Conservation (phyloP, 768 basidiomycete genomes). For the Naganishia kalamii region DNA sequence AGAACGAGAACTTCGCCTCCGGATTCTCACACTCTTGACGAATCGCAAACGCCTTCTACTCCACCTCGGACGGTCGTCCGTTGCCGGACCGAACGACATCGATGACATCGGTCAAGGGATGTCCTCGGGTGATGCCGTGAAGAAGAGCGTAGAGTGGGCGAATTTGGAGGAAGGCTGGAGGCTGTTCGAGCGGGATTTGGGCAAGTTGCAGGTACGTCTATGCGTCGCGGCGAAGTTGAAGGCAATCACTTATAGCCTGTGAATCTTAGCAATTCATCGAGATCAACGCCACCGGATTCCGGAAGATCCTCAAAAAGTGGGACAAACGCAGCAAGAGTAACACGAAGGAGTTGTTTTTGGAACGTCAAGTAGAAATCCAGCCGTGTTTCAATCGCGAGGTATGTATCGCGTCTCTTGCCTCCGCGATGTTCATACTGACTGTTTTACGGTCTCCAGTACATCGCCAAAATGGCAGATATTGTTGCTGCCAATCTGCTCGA, state of each 20-base stretch:
- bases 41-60: slow-evolving; percentile 69
- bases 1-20: slow-evolving; percentile 84
- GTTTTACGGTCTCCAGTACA: slow-evolving; percentile 58
- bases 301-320: slow-evolving; percentile 97
- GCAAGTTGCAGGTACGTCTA: slow-evolving; percentile 56
- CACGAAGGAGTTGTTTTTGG: slow-evolving; percentile 93
- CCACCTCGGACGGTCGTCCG: slow-evolving; percentile 50
- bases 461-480: slow-evolving; percentile 88
- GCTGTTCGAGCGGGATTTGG: slow-evolving; percentile 84
- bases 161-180: slow-evolving; percentile 95
- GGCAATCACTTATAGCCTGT: neutral
- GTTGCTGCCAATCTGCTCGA: slow-evolving; percentile 62
- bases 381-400: slow-evolving; percentile 95
- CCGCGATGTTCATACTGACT: slow-evolving; percentile 10
- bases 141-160: slow-evolving; percentile 76
- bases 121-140: slow-evolving; percentile 48
- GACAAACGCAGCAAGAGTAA: slow-evolving; percentile 91
- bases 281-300: slow-evolving; percentile 91
- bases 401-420: neutral
- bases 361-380: slow-evolving; percentile 96
- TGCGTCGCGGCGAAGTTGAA: slow-evolving; percentile 58
- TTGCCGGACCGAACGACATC: slow-evolving; percentile 60
- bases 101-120: slow-evolving; percentile 19
- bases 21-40: slow-evolving; percentile 85
- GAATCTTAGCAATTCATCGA: slow-evolving; percentile 79